Percentiles rank a stretch among this genome's conserved stretches.
Evolutionary conservation across 2,329 filamentous ascomycete species (phyloP).

Genomic region (Ophioceras dolichostomum): DNA sequence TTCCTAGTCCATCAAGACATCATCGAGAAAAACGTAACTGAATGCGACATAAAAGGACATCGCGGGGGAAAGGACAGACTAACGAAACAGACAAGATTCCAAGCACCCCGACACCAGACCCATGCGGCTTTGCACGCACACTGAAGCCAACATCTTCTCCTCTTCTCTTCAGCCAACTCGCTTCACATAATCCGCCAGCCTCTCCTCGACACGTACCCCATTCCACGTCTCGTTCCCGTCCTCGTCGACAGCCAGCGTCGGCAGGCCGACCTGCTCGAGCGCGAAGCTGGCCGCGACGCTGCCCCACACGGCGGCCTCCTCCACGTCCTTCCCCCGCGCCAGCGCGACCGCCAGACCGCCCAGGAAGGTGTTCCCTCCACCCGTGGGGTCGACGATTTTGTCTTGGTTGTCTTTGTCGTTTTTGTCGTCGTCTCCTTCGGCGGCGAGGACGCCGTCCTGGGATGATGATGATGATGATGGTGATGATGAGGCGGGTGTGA

Average conservation of each 20-base stretch:
- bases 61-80: too few relatives aligned
- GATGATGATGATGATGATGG: too few relatives aligned
- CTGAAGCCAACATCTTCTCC: too few relatives aligned
- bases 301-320: conserved; percentile 66
- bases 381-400: conserved; percentile 53
- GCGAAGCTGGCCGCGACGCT: conserved; percentile 80
- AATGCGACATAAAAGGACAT: too few relatives aligned
- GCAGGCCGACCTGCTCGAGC: conserved; percentile 88
- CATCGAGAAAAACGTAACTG: too few relatives aligned
- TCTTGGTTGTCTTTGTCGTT: conserved; percentile 14
- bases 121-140: too few relatives aligned
- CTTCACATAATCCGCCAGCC: conserved; percentile 41
- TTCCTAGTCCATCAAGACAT: too few relatives aligned
- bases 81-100: too few relatives aligned
- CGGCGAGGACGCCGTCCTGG: conserved; percentile 4
- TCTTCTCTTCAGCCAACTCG: too few relatives aligned
- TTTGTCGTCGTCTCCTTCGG: conserved; percentile 8
- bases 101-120: too few relatives aligned
- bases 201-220: conserved; percentile 36
- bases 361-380: conserved; percentile 21
- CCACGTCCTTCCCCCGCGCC: conserved; percentile 45
- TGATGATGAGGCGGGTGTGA: not conserved
- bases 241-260: conserved; percentile 35
- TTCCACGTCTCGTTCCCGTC: conserved; percentile 49
- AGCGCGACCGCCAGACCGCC: conserved; percentile 45